Evolutionary conservation across 75 land plant genomes (phyloP).

Genomic region (Azolla pinnata): DNA sequence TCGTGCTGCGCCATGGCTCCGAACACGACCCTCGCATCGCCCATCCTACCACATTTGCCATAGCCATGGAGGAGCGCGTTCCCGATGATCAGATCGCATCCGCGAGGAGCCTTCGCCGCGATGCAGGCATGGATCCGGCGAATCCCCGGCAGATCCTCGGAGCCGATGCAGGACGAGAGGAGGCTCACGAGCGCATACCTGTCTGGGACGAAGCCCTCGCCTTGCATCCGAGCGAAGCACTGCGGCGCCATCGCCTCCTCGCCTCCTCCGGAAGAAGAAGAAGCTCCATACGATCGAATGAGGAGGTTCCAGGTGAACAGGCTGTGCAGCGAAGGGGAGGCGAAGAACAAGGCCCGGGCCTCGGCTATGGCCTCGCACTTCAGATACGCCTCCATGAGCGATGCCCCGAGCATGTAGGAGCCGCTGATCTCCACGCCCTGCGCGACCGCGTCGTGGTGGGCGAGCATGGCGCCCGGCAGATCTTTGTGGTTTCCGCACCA

Average conservation of each 20-base stretch:
- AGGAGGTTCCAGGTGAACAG: too few relatives aligned
- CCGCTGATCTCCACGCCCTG: too few relatives aligned
- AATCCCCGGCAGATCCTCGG: neutral
- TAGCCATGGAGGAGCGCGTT: constrained; percentile 11
- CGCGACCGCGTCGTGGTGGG: too few relatives aligned
- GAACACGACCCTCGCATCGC: constrained; percentile 36
- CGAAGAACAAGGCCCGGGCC: too few relatives aligned
- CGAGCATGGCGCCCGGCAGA: too few relatives aligned
- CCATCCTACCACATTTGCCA: constrained; percentile 15
- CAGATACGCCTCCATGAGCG: too few relatives aligned
- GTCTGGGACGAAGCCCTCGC: neutral
- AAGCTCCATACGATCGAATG: too few relatives aligned
- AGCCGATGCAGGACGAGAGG: neutral
- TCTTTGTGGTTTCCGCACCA: too few relatives aligned
- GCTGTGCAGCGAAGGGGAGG: too few relatives aligned
- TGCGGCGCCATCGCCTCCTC: neutral
- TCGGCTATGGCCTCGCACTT: too few relatives aligned
- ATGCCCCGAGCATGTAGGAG: too few relatives aligned
- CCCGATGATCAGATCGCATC: constrained; percentile 4
- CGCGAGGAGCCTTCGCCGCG: neutral
- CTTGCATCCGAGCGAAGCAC: neutral
- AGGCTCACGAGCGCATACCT: neutral
- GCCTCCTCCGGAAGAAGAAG: too few relatives aligned
- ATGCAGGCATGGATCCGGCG: constrained; percentile 7
- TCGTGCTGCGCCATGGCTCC: constrained; percentile 38